Base-by-base conservation (phyloP, 768 basidiomycete genomes). In the Agrocybe pediades region DNA sequence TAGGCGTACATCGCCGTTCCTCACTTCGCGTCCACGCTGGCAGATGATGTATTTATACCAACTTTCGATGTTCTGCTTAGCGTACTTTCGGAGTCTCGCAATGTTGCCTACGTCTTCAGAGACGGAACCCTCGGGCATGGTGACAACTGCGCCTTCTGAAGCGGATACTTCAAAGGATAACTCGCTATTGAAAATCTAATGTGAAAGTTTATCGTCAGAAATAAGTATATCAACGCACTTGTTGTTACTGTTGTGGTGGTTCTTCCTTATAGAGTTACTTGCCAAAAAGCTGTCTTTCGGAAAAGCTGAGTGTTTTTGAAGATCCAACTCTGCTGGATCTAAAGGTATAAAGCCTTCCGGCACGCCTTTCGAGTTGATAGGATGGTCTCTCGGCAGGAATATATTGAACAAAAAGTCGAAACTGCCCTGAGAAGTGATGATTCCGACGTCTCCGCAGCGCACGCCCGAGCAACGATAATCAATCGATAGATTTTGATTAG, bases 381-480 rank as follows among this genome's bases (percentile, higher is more conserved):
- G 52, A 33, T 62, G 41, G 2, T 52, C 54, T 2, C 33, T 11
- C 1, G 55, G 56, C 1, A 27, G 20, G 15, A 49, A 56, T 23
- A 75, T 62, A 44, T 59, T 59, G 40, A 59, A 56, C 2, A 59
- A 24, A 36, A 53, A 61, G 68, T 69, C 54, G 24, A 74, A 76
- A 7, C 55, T 57, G 21, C 73, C 74, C 20, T 61, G 55, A 23
- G 62, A 61, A n/a, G 70, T 65, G 21, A 76, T 57, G 7, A 69
- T 60, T 4, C 74, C 73, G 11, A 77, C 72, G 41, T 77, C 75
- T 2, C 75, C 74, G 42, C 75, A 70, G 21, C 55, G 60, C 21
- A 69, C 59, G 0, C 72, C 74, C 8, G 48, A 29, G 1, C 50
- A 49, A 16, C 49, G 48, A 30, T 60, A 54, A 49, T 58, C 50